Percentiles rank a stretch among this genome's conserved stretches.
Conservation (phyloP, 2,329 filamentous ascomycete species). For the Neurospora crassa region DNA sequence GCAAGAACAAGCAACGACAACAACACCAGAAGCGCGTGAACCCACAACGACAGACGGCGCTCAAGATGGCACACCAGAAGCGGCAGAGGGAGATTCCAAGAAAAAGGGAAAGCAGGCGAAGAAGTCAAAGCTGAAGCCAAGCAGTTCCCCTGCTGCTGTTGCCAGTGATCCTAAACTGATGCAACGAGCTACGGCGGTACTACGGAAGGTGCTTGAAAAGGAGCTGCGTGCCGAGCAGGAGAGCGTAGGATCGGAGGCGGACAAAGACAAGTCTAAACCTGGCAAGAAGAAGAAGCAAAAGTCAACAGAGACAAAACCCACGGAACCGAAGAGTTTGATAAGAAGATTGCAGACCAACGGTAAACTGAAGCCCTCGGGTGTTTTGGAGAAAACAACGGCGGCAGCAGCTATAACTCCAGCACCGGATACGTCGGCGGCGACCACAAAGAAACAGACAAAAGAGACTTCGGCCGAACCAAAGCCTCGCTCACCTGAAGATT, state of each 20-base stretch:
- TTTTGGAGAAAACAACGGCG: not conserved
- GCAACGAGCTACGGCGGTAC: not conserved
- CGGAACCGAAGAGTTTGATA: not conserved
- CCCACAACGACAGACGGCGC: not conserved
- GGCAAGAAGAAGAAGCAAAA: conserved; percentile 1
- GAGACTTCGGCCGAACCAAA: not conserved
- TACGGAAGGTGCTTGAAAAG: not conserved
- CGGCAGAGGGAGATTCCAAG: not conserved
- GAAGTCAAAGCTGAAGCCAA: not conserved
- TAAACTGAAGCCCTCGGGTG: not conserved
- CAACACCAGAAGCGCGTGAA: not conserved
- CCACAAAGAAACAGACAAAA: conserved; percentile 2
- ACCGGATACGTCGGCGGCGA: not conserved
- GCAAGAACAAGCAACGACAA: not conserved
- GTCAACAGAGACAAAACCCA: conserved; percentile 2
- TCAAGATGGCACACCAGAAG: not conserved
- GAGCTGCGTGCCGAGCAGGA: not conserved
- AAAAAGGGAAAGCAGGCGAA: not conserved
- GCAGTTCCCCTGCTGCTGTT: not conserved
- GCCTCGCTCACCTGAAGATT: not conserved
- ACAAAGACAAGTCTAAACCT: not conserved
- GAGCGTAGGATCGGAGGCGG: not conserved
- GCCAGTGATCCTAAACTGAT: not conserved
- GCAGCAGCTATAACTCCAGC: not conserved
- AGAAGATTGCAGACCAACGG: not conserved